Percentiles rank a stretch among this genome's conserved stretches.
phyloP scores from a whole-genome alignment of 2,329 filamentous ascomycete species.

The Drechslerella dactyloides region DNA sequence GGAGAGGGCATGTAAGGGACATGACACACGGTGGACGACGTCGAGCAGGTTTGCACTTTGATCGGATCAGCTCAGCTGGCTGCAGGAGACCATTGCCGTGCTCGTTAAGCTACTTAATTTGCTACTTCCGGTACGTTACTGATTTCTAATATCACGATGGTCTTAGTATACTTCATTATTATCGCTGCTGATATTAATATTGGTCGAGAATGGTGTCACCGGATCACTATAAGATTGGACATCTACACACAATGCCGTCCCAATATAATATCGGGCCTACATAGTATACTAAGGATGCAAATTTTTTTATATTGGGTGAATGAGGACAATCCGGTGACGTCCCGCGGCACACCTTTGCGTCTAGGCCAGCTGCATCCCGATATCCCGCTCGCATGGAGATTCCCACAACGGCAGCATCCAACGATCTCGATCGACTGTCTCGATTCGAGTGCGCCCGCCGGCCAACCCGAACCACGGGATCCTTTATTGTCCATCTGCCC shows the following conservation, averaged over 20 bases:
- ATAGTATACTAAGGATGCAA: neutral
- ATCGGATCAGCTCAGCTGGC: slow-evolving; percentile 24
- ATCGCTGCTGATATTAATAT: neutral
- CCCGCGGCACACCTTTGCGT: slow-evolving; percentile 11
- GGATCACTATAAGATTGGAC: slow-evolving; percentile 39
- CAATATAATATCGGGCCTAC: neutral
- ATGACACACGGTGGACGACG: neutral
- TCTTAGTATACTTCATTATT: too few relatives aligned
- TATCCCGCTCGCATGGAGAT: slow-evolving; percentile 45
- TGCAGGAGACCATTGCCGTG: neutral
- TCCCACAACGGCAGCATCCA: slow-evolving; percentile 17
- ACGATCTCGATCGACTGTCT: neutral
- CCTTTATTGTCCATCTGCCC: neutral
- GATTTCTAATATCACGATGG: too few relatives aligned
- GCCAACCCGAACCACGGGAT: slow-evolving; percentile 2
- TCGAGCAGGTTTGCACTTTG: slow-evolving; percentile 2
- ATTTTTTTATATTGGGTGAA: slow-evolving; percentile 2
- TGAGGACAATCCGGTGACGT: neutral
- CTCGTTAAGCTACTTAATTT: neutral
- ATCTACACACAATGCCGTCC: neutral
- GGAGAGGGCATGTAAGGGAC: slow-evolving; percentile 12
- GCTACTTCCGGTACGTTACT: neutral
- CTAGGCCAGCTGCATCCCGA: too few relatives aligned
- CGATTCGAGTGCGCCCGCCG: neutral
- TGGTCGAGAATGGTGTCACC: slow-evolving; percentile 23